phyloP scores from a whole-genome alignment of 148 eudicot genomes.

The Beta vulgaris region DNA sequence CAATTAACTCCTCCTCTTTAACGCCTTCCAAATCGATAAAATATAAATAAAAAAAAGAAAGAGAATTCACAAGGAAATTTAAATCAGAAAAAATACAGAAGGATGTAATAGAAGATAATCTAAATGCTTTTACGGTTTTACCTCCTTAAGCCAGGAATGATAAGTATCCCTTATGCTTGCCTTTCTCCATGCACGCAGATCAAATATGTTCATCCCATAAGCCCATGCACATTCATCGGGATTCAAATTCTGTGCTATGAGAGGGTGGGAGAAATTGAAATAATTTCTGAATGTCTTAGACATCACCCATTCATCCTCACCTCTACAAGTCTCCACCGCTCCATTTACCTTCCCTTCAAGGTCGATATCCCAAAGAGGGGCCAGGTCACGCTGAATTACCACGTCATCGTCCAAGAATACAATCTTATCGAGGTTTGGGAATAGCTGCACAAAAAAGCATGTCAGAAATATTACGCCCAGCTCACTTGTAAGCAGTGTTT shows the following conservation, averaged over 20 bases:
- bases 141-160: constrained; percentile 97
- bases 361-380: constrained; percentile 92
- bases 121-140: constrained; percentile 29
- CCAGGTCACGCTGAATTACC: constrained; percentile 86
- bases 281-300: constrained; percentile 85
- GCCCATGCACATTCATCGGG: constrained; percentile 99
- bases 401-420: constrained; percentile 95
- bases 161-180: constrained; percentile 81
- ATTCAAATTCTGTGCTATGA: constrained; percentile 66
- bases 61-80: background rate
- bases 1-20: too few relatives aligned
- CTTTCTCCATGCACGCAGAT: constrained; percentile 85
- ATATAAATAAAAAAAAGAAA: background rate
- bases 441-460: constrained; percentile 56
- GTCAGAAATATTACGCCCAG: constrained; percentile 1
- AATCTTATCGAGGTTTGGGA: constrained; percentile 89
- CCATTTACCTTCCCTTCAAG: constrained; percentile 95
- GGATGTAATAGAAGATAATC: background rate
- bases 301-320: constrained; percentile 96
- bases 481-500: too few relatives aligned
- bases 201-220: constrained; percentile 97
- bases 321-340: constrained; percentile 98
- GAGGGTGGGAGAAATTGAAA: constrained; percentile 97
- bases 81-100: background rate
- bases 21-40: background rate